Conservation (phyloP, 192 early-diverging fungal genomes). For the Jimgerdemannia flammicorona region DNA sequence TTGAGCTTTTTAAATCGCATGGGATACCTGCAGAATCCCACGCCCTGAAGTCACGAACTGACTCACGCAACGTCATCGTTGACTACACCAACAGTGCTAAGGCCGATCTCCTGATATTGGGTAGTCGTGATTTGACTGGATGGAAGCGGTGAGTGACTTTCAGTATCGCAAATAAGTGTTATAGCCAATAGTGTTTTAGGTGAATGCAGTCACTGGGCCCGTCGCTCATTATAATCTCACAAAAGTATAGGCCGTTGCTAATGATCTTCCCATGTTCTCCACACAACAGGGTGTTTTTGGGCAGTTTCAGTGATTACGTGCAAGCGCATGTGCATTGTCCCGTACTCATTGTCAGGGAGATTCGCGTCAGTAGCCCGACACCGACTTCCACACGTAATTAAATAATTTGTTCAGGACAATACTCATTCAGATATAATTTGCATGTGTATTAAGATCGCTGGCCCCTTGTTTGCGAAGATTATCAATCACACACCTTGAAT, state of each 20-base stretch:
- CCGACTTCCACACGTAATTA: too few relatives aligned
- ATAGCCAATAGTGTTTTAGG: neutral
- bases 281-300: conserved; percentile 25
- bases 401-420: too few relatives aligned
- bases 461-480: too few relatives aligned
- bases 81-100: conserved; percentile 23
- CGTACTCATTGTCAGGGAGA: conserved; percentile 29
- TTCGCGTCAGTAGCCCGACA: neutral
- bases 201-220: too few relatives aligned
- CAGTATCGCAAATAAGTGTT: neutral
- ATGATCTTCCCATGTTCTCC: neutral
- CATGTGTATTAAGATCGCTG: too few relatives aligned
- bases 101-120: conserved; percentile 33
- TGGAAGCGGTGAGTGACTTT: conserved; percentile 30
- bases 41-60: conserved; percentile 13
- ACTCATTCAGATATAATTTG: too few relatives aligned
- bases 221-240: too few relatives aligned
- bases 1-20: neutral
- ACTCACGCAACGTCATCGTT: conserved; percentile 23
- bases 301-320: conserved; percentile 32
- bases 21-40: conserved; percentile 8
- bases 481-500: too few relatives aligned
- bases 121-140: conserved; percentile 23
- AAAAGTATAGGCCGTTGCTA: too few relatives aligned
- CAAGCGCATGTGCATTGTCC: conserved; percentile 32